phyloP scores from a whole-genome alignment of 2,329 filamentous ascomycete genomes.

The Alternaria longipes region DNA sequence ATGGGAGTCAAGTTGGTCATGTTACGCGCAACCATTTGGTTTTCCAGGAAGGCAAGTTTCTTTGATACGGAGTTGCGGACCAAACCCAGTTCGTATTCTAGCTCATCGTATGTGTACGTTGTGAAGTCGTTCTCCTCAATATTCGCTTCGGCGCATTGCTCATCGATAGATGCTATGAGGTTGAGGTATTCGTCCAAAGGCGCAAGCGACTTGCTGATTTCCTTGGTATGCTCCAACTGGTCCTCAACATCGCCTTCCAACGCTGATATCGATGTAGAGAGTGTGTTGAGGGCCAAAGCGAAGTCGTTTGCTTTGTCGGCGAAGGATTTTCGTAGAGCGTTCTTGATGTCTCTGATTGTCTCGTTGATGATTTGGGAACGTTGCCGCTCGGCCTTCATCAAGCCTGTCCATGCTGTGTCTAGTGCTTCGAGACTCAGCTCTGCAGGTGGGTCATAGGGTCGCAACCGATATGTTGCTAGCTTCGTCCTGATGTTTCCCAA shows the following conservation, averaged over 20 bases:
- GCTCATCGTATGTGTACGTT: conserved; percentile 98
- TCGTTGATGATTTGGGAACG: conserved; percentile 96
- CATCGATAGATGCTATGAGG: conserved; percentile 84
- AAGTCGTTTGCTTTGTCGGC: conserved; percentile 99
- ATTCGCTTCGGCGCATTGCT: conserved; percentile 93
- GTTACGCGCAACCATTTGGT: conserved; percentile 96
- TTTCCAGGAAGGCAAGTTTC: conserved; percentile 95
- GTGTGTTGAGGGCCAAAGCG: conserved; percentile 90
- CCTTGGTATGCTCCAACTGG: conserved; percentile 85
- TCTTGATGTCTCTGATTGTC: conserved; percentile 98
- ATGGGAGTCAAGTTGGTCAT: conserved; percentile 99
- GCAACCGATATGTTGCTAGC: conserved; percentile 89
- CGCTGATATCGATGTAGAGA: conserved; percentile 94
- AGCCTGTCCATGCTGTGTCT: conserved; percentile 80
- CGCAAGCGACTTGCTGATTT: conserved; percentile 82
- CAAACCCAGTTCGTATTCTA: conserved; percentile 90
- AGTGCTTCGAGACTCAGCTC: conserved; percentile 84
- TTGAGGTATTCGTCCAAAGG: conserved; percentile 92
- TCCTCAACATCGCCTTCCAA: conserved; percentile 97
- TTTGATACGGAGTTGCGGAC: conserved; percentile 94
- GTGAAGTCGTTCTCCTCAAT: conserved; percentile 99
- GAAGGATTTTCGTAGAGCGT: conserved; percentile 88
- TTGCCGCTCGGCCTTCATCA: conserved; percentile 85
- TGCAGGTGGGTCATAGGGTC: conserved; percentile 87
- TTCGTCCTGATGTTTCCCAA: conserved; percentile 99